Evolutionary conservation across 768 basidiomycete species (phyloP), one percentile per base, ranked within the genome.

Genomic region (Symmetrospora coprosmae): DNA sequence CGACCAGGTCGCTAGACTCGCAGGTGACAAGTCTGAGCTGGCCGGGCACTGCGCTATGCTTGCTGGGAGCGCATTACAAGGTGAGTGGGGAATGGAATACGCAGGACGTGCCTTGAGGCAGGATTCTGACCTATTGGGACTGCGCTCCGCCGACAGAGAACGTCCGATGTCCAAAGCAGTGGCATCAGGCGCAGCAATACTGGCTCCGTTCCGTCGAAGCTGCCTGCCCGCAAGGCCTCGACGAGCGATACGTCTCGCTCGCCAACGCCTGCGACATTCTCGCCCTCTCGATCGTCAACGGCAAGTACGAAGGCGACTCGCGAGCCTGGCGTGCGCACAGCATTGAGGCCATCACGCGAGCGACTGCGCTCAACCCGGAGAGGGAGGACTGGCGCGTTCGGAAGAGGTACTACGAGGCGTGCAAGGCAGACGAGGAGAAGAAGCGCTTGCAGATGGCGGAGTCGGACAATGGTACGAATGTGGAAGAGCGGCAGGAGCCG

Each of bases 191-290:
- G 23, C 17, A 41, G 2, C n/a, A 13, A 19, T 58, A 46, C 41
- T 46, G 28, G 31, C 25, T 28, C 11, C 43, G 34, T 14, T 30
- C 39, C 31, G 35, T 46, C n/a, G 38, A 41, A 31, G 40, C 39
- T 31, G 41, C 28, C 30, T 38, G 41, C 14, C n/a, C 40, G 4
- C 19, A 43, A 9, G 25, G n/a, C 43, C 43, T 9, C 11, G 11
- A 46, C 25, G 25, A 35, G 25, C 43, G 55, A 2, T 58, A 46
- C 30, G 33, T 38, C 28, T 19, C 19, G 8, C 21, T 58, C 41
- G 55, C 55, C 4, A 28, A 58, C 21, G 38, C 19, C 16, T 58
- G 40, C 33, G 55, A 58, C 27, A 41, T 45, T 6, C 14, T 58
- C 28, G 35, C 55, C 16, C 11, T 11, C 23, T 7, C 21, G 21